phyloP scores from a whole-genome alignment of 2,329 filamentous ascomycete genomes.

The Neophaeococcomyces aloes region DNA sequence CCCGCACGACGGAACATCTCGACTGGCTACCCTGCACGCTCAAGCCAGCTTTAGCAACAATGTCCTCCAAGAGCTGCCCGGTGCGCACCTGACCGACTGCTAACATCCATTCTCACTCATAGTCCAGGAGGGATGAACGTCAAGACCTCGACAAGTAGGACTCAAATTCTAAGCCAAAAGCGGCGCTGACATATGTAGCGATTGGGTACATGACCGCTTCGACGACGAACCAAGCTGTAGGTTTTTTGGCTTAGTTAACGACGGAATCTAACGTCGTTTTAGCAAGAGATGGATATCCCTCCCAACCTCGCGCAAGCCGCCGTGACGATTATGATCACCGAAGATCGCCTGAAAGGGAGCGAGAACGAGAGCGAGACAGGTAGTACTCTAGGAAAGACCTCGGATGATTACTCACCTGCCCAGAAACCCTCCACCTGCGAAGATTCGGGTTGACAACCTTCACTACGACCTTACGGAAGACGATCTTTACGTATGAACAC shows the following conservation, averaged over 20 bases:
- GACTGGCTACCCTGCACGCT: slow-evolving; percentile 24
- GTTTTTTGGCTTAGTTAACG: not conserved
- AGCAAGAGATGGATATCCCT: slow-evolving; percentile 25
- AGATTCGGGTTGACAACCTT: slow-evolving; percentile 76
- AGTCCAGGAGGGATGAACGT: slow-evolving; percentile 36
- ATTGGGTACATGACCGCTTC: slow-evolving; percentile 91
- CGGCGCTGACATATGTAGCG: slow-evolving; percentile 40
- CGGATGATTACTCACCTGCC: slow-evolving; percentile 16
- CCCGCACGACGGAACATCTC: slow-evolving; percentile 11
- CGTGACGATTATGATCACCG: slow-evolving; percentile 27
- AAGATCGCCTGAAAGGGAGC: slow-evolving; percentile 21
- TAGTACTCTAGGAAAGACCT: slow-evolving; percentile 6
- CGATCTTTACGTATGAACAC: slow-evolving; percentile 58
- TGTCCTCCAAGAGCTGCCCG: not conserved
- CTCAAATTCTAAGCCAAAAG: slow-evolving; percentile 9
- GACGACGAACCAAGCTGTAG: slow-evolving; percentile 55
- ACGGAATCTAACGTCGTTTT: slow-evolving; percentile 8
- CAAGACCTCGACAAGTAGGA: slow-evolving; percentile 37
- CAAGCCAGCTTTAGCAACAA: slow-evolving; percentile 10
- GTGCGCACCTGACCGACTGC: slow-evolving; percentile 31
- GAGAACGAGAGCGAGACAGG: slow-evolving; percentile 28
- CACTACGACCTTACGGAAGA: slow-evolving; percentile 84
- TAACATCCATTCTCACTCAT: slow-evolving; percentile 34
- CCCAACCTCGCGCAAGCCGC: slow-evolving; percentile 29
- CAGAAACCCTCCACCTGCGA: slow-evolving; percentile 51